Evolutionary conservation across 768 basidiomycete genomes (phyloP), one percentile per base, ranked within the genome.

Genomic region (Mrakia gelida): DNA sequence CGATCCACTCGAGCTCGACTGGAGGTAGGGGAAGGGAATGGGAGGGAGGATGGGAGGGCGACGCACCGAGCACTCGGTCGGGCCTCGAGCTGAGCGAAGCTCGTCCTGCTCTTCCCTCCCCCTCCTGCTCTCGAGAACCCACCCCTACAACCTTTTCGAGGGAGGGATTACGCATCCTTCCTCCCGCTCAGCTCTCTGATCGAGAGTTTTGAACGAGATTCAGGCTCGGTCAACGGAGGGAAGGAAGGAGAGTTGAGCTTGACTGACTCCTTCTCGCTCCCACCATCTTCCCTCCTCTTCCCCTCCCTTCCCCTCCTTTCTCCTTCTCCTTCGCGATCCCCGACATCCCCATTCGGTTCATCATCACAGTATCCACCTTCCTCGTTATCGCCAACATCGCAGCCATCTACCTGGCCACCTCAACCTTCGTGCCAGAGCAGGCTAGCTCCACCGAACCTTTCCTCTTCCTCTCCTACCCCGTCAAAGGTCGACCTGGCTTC

Each of bases 371-470:
- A 3, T 72, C 71, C 10, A 72, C 71, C 10, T 72, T 72, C 30
- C 30, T 72, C 30, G 45, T 72, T 10, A 23, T 72, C 52, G 45
- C 52, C 71, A 72, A 56, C 71, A 54, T 72, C 52, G 43, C 45
- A 3, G 45, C 71, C 7, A 72, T 72, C 71, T 26, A 52, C 28
- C 13, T 34, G 11, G 52, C 71, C 1, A 45, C 52, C 26, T 52
- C 71, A 8, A 52, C 28, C 13, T 72, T 72, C 71, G 41, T 72
- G 5, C 71, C 71, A 7, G 23, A 52, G 16, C 18, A 45, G 11
- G 41, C 9, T 9, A 72, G 45, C 71, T 45, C 52, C 3, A 45
- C 71, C 15, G 28, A 32, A 10, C 45, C 52, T 8, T 72, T 72
- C 52, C 45, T 72, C 52, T 56, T 72, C 71, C 21, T 72, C 49